Evolutionary conservation across 306 rosid genomes (phyloP), one percentile per base, ranked within the genome.

Genomic region (Pterocarpus macrocarpus): DNA sequence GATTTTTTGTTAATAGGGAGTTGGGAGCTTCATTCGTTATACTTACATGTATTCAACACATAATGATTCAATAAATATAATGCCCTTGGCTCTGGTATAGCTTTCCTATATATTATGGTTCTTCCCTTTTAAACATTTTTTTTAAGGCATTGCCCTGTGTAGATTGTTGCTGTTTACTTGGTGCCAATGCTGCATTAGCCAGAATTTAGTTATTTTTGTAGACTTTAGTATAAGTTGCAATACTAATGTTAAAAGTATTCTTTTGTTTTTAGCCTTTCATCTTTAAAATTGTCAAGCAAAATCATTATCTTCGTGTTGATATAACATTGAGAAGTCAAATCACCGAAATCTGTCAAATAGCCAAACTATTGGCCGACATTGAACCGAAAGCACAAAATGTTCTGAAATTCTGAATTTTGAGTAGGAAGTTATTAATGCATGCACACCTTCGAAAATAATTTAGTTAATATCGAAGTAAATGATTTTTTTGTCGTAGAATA

Each of bases 1-100:
- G 81, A 58, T 75, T 64, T 71, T 75, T 87, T 59, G 82, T 88
- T 80, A 71, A 32, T 87, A 86, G 87, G 81, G 75, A 82, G 90
- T 70, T 79, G 67, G 87, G 80, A 72, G 87, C 76, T 79, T 81
- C 79, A 85, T 87, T 86, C 82, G 68, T 91, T 94, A 82, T 82
- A 85, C 81, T 82, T 94, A 82, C 71, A 80, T 89, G 91, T 91
- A 88, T 90, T 80, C 80, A 83, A 83, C 82, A 73, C 56, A 84
- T 63, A 57, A 84, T 58, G 71, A 80, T 64, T 81, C 86, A 89
- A 92, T 87, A 90, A 43, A 91, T 85, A 83, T 82, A 56, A 84
- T 86, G 69, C 69, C 77, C 79, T 33, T 7, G 86, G 76, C 67
- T 83, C 87, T 78, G 85, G 70, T 73, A 69, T 76, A 67, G 32